Conservation (phyloP, 1,284 basidiomycete species). For the Flammula alnicola region DNA sequence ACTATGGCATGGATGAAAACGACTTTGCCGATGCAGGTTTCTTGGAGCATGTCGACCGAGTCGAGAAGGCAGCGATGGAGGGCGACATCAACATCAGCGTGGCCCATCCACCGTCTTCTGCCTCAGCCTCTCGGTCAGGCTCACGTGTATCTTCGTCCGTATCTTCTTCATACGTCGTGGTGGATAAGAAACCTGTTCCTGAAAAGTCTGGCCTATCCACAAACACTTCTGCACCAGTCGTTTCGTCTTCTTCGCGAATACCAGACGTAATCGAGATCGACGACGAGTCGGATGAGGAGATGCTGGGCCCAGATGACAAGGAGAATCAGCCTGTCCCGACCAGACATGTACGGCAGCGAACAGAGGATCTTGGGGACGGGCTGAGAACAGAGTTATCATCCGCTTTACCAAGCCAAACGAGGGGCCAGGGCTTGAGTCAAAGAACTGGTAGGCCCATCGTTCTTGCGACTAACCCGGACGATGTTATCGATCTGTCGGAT, state of each 20-base stretch:
- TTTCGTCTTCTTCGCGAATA: conserved; percentile 7
- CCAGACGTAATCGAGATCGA: conserved; percentile 27
- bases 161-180: conserved; percentile 2
- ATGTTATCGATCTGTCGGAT: conserved; percentile 58
- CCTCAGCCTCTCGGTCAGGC: conserved; percentile 3
- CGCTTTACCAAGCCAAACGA: too few species aligned
- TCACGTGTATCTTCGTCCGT: too few species aligned
- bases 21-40: conserved; percentile 33
- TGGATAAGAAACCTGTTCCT: neutral
- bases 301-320: conserved; percentile 56
- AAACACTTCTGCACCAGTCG: neutral
- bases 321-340: conserved; percentile 63
- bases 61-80: neutral
- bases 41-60: conserved; percentile 38
- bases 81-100: neutral
- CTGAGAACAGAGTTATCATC: conserved; percentile 1
- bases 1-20: conserved; percentile 29
- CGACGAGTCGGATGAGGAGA: conserved; percentile 25
- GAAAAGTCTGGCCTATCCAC: neutral
- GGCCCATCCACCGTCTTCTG: conserved; percentile 9
- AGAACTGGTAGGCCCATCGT: conserved; percentile 23
- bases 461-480: conserved; percentile 29
- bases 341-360: conserved; percentile 54
- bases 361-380: conserved; percentile 14
- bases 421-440: too few species aligned